Evolutionary conservation across 441 rosid genomes (phyloP).

Genomic region (Codiaeum variegatum): DNA sequence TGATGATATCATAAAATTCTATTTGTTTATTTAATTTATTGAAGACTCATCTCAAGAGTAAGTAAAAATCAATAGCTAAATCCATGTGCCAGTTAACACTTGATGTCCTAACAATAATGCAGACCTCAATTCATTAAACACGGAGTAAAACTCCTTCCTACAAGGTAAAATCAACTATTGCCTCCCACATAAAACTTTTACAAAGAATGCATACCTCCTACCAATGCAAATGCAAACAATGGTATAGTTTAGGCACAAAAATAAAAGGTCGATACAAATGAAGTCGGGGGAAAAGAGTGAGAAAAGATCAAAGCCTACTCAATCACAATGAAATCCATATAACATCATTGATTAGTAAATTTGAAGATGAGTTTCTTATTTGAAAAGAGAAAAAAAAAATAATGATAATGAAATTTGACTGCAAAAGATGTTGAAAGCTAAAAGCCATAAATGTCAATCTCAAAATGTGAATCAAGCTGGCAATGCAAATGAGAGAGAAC

Average conservation of each 20-base stretch:
- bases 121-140: not conserved
- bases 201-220: not conserved
- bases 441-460: not conserved
- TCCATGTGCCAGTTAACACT: not conserved
- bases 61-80: not conserved
- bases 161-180: not conserved
- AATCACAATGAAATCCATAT: not conserved
- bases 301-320: not conserved
- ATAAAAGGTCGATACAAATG: not conserved
- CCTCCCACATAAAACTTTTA: not conserved
- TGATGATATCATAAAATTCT: too few relatives aligned
- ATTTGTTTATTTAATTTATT: not conserved
- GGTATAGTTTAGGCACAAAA: not conserved
- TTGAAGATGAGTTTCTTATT: constrained; percentile 1
- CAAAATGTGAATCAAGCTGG: not conserved
- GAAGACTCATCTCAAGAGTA: not conserved
- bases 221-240: not conserved
- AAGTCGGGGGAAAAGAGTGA: not conserved
- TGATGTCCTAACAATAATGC: not conserved
- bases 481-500: not conserved
- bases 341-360: not conserved
- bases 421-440: constrained; percentile 3
- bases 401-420: not conserved
- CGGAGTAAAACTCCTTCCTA: not conserved
- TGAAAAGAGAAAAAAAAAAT: not conserved